These are phyloP conservation scores for Teunomyces lycoperdinae DNA, from an alignment of 805 yeast species.

Conservation along the genomic window DNA sequence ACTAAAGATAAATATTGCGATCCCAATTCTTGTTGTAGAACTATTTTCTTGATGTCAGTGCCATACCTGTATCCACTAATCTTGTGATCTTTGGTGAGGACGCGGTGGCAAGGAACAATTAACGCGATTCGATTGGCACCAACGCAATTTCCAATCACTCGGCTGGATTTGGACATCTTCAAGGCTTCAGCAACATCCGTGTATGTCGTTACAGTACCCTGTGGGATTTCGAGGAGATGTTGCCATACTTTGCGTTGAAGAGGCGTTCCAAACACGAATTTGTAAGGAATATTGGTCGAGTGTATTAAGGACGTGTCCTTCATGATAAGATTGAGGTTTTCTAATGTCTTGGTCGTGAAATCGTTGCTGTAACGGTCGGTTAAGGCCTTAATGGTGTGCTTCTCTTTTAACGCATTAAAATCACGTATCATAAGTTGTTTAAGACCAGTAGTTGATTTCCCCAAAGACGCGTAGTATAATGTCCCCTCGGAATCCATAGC, in stretches of 20 bases:
- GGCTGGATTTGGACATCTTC: slow-evolving; percentile 25
- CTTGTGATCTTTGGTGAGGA: slow-evolving; percentile 26
- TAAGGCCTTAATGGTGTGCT: slow-evolving; percentile 1
- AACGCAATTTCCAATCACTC: slow-evolving; percentile 43
- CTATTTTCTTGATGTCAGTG: slow-evolving; percentile 23
- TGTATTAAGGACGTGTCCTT: slow-evolving; percentile 11
- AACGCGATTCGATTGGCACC: slow-evolving; percentile 39
- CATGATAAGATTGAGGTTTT: slow-evolving; percentile 6
- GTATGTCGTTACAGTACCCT: slow-evolving; percentile 32
- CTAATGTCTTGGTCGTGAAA: slow-evolving; percentile 8
- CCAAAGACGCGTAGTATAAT: slow-evolving; percentile 21
- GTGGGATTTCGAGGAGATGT: slow-evolving; percentile 17
- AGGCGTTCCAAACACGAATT: slow-evolving; percentile 36
- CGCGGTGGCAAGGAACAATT: slow-evolving; percentile 45
- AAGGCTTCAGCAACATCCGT: slow-evolving; percentile 27
- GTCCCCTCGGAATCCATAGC: slow-evolving; percentile 14
- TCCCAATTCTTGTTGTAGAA: slow-evolving; percentile 17
- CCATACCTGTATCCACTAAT: slow-evolving; percentile 43
- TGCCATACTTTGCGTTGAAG: slow-evolving; percentile 40
- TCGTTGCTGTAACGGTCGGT: background rate
- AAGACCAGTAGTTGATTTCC: slow-evolving; percentile 6
- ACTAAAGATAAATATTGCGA: background rate
- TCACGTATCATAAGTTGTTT: slow-evolving; percentile 10
- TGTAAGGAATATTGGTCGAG: slow-evolving; percentile 15
- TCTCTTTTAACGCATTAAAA: slow-evolving; percentile 8